These are phyloP conservation scores for Dentipellis sp. DNA, from an alignment of 768 basidiomycete species.

Conservation along the genomic window DNA sequence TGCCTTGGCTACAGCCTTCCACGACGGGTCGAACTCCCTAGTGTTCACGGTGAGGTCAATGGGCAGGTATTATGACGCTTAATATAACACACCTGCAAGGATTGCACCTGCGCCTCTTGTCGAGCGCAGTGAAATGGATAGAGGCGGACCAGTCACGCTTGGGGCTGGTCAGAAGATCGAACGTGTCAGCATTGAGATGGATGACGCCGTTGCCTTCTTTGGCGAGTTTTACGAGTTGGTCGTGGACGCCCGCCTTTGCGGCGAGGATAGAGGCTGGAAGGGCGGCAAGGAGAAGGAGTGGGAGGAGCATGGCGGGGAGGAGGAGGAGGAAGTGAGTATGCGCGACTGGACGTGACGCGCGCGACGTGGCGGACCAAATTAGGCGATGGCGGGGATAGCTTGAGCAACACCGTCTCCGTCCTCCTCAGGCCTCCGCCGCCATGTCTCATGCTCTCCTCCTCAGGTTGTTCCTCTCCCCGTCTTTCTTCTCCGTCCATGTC, in stretches of 20 bases:
- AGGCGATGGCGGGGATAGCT: background rate
- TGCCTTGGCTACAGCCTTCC: constrained; percentile 72
- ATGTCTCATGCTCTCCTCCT: constrained; percentile 79
- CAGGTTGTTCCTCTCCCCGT: constrained; percentile 84
- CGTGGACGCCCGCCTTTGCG: constrained; percentile 24
- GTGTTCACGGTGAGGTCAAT: constrained; percentile 1
- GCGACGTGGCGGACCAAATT: constrained; percentile 9
- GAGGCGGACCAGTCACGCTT: constrained; percentile 83
- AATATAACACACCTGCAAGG: constrained; percentile 73
- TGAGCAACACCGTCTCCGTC: background rate
- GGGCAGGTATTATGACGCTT: no score
- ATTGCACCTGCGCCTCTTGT: constrained; percentile 69
- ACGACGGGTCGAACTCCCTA: constrained; percentile 83
- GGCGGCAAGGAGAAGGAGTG: constrained; percentile 24
- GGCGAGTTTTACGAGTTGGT: constrained; percentile 63
- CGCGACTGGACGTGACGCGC: background rate
- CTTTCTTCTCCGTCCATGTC: constrained; percentile 90
- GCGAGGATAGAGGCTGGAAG: constrained; percentile 24
- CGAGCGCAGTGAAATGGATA: constrained; percentile 84
- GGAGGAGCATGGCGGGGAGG: constrained; percentile 13
- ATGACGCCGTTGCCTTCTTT: constrained; percentile 70
- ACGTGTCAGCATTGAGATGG: constrained; percentile 64
- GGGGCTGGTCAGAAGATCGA: constrained; percentile 66
- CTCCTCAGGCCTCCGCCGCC: background rate
- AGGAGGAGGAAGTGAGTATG: background rate